Conservation (phyloP, 2,329 filamentous ascomycete genomes). For the Thelonectria olida region DNA sequence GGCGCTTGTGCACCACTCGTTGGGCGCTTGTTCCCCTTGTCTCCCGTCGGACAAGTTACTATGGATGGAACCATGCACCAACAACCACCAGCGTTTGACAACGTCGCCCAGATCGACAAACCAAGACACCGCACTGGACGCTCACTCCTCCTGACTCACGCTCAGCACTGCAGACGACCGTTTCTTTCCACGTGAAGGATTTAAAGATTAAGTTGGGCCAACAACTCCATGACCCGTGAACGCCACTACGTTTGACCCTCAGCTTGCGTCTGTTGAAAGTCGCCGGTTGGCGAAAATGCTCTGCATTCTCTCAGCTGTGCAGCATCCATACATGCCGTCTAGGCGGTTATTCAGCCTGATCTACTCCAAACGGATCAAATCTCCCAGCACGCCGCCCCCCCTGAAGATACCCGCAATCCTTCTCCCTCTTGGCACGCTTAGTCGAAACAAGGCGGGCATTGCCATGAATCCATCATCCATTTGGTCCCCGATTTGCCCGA, state of each 20-base stretch:
- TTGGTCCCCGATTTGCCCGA: neutral
- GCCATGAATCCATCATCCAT: no score
- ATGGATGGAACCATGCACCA: no score
- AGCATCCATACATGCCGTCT: no score
- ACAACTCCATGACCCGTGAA: neutral
- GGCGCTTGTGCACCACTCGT: neutral
- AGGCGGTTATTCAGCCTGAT: no score
- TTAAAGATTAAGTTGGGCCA: constrained; percentile 4
- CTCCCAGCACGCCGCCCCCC: neutral
- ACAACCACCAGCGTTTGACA: neutral
- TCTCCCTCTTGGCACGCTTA: neutral
- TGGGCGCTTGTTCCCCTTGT: neutral
- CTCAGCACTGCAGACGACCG: neutral
- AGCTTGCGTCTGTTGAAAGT: constrained; percentile 1
- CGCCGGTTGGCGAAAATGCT: constrained; percentile 6
- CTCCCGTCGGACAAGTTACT: no score
- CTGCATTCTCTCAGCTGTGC: no score
- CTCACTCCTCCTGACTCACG: neutral
- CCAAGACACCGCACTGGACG: neutral
- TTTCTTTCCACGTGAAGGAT: neutral
- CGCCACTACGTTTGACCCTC: neutral
- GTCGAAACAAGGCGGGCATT: constrained; percentile 6
- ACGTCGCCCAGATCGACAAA: neutral
- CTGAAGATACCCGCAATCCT: neutral
- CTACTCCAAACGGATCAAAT: neutral